Percentiles rank a stretch among this genome's conserved stretches.
Conservation (phyloP, 495 filamentous ascomycete genomes). For the Xylaria venustula region DNA sequence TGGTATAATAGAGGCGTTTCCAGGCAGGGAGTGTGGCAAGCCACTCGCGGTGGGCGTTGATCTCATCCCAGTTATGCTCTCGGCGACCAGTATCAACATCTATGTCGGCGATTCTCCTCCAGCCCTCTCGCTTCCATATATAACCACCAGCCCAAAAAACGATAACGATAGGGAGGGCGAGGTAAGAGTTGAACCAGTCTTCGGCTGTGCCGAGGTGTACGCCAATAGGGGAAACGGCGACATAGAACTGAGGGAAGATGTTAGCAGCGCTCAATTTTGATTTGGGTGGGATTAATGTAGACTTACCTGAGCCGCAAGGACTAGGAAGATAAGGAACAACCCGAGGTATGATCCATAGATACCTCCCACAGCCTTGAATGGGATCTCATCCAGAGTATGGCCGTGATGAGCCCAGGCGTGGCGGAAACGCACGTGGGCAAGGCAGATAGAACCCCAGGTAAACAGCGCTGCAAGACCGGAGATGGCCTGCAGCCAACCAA, state of each 20-base stretch:
- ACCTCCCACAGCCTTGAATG: slow-evolving; percentile 65
- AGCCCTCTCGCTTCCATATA: slow-evolving; percentile 60
- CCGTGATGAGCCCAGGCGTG: slow-evolving; percentile 63
- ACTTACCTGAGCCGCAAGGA: slow-evolving; percentile 61
- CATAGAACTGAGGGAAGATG: slow-evolving; percentile 43
- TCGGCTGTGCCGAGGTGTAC: slow-evolving; percentile 45
- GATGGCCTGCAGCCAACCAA: slow-evolving; percentile 60
- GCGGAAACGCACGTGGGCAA: slow-evolving; percentile 61
- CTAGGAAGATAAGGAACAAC: slow-evolving; percentile 56
- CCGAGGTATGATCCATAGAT: slow-evolving; percentile 68
- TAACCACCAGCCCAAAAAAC: slow-evolving; percentile 54
- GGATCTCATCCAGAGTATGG: slow-evolving; percentile 65
- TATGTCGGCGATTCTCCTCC: slow-evolving; percentile 54
- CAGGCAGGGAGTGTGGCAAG: slow-evolving; percentile 51
- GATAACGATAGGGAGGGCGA: slow-evolving; percentile 59
- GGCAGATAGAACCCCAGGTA: slow-evolving; percentile 55
- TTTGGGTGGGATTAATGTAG: not conserved
- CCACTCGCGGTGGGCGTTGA: slow-evolving; percentile 44
- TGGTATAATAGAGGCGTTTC: slow-evolving; percentile 41
- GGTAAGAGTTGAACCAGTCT: slow-evolving; percentile 62
- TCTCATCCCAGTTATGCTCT: slow-evolving; percentile 55
- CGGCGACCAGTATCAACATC: slow-evolving; percentile 64
- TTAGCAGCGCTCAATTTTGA: slow-evolving; percentile 9
- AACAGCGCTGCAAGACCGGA: slow-evolving; percentile 57
- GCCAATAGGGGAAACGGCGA: slow-evolving; percentile 47